Conservation (phyloP, 2,329 filamentous ascomycete species). For the Geoglossum cookeanum region DNA sequence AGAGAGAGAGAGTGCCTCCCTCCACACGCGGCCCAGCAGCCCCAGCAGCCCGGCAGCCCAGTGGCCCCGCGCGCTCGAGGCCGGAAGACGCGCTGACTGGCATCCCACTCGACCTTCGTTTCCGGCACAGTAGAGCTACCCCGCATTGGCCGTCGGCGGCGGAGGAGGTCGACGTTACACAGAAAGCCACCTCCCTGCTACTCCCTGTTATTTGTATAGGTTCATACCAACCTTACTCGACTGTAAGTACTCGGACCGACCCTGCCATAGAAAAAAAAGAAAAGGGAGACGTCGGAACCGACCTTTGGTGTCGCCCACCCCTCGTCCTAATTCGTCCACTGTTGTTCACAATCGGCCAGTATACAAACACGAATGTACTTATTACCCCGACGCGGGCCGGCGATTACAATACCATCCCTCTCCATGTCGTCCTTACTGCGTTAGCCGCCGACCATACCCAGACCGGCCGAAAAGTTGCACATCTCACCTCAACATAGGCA, state of each 20-base stretch:
- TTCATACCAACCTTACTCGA: not conserved
- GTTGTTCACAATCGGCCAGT: not conserved
- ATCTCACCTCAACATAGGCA: not conserved
- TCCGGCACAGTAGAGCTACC: not conserved
- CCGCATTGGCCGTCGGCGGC: not conserved
- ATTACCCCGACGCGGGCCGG: not conserved
- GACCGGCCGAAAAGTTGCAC: not conserved
- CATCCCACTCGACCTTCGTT: not conserved
- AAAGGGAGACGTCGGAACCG: not conserved
- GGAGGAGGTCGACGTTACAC: not conserved
- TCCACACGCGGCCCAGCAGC: too few relatives aligned
- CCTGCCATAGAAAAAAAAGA: not conserved
- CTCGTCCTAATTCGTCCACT: not conserved
- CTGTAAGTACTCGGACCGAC: not conserved
- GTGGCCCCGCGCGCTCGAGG: not conserved
- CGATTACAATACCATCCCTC: constrained; percentile 1
- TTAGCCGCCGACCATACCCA: not conserved
- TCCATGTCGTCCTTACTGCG: not conserved
- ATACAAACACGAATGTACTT: constrained; percentile 2
- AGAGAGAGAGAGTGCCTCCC: too few relatives aligned
- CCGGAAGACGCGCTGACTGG: not conserved
- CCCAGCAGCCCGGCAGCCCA: too few relatives aligned
- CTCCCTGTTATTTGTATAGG: not conserved
- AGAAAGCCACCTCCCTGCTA: not conserved
- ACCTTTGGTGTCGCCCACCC: not conserved